Evolutionary conservation across 257 asterid species (phyloP), one percentile per base, ranked within the genome.

Genomic region (Anisodus acutangulus): DNA sequence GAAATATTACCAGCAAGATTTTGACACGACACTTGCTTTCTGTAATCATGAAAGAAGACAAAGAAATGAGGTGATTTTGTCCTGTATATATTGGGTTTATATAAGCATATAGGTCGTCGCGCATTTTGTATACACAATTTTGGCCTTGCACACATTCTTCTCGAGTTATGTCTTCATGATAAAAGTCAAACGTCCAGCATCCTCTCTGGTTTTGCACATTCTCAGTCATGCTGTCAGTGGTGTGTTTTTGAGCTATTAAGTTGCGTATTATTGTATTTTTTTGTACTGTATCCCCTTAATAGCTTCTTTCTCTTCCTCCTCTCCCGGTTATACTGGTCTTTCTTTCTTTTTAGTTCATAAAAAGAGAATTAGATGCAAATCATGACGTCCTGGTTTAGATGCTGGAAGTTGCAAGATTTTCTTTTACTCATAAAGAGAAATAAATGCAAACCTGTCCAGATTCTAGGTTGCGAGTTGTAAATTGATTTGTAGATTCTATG

Each of bases 1-100:
- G 88, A 93, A 92, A 88, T 90, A 86, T 88, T 91, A 89, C 85
- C 98, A 92, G 90, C 97, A 91, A 89, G 97, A 94, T 90, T 94
- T 95, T 92, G 99, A 95, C 83, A 82, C 97, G 11, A 92, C 98
- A 5, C 97, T 95, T 84, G 98, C 99, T 86, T 92, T 89, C 79
- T 87, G 93, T 83, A 93, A 94, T 91, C 90, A 95, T 82, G 99
- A 94, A 91, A 92, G 97, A 83, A 92, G 91, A 85, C 99, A 94
- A 86, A 91, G 92, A 85, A 89, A 93, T 4, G 98, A 95, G 98
- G 99, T 93, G 86, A 90, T 80, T 45, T 83, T 76, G 13, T 78
- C 47, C 49, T 53, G 47, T 78, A 26, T 26, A 53, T 78, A 22
- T 13, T 76, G 63, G 62, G 63, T 76, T 76, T 51, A 26, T 76